A percentile compares a stretch with the other conserved stretches of the same genome.
These are phyloP conservation scores for Phytophthora sp. DNA, from an alignment of 352 stramenopile species.

Conservation along the genomic window DNA sequence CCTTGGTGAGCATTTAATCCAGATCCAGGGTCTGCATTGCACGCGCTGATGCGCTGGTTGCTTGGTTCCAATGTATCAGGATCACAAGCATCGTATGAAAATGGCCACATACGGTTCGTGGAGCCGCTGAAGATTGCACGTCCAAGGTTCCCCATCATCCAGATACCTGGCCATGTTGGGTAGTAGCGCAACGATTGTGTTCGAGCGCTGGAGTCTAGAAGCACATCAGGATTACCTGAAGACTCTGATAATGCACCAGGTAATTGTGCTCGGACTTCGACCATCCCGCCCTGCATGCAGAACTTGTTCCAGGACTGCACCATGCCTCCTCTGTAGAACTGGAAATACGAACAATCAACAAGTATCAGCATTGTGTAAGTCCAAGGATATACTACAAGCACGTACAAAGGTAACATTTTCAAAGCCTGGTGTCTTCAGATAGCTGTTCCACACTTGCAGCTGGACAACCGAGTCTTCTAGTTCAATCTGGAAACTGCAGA, in stretches of 20 bases:
- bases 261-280: constrained; percentile 84
- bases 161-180: constrained; percentile 92
- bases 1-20: constrained; percentile 86
- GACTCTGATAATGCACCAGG: constrained; percentile 59
- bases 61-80: constrained; percentile 24
- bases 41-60: constrained; percentile 79
- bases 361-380: constrained; percentile 51
- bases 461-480: constrained; percentile 36
- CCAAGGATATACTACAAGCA: not conserved
- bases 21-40: constrained; percentile 88
- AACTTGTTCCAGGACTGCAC: constrained; percentile 95
- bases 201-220: constrained; percentile 39
- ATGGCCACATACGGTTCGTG: constrained; percentile 94
- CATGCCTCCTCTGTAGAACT: constrained; percentile 84
- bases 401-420: constrained; percentile 51
- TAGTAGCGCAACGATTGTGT: constrained; percentile 48
- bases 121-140: constrained; percentile 92
- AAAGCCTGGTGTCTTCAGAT: constrained; percentile 33
- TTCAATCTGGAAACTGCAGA: constrained; percentile 50
- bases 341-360: not conserved
- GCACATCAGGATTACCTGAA: constrained; percentile 50
- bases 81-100: constrained; percentile 92
- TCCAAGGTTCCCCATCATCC: constrained; percentile 94
- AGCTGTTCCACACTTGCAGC: constrained; percentile 55
- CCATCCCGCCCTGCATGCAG: constrained; percentile 91